Evolutionary conservation across 2,329 filamentous ascomycete genomes (phyloP).

Genomic region (Aspergillus calidoustus): DNA sequence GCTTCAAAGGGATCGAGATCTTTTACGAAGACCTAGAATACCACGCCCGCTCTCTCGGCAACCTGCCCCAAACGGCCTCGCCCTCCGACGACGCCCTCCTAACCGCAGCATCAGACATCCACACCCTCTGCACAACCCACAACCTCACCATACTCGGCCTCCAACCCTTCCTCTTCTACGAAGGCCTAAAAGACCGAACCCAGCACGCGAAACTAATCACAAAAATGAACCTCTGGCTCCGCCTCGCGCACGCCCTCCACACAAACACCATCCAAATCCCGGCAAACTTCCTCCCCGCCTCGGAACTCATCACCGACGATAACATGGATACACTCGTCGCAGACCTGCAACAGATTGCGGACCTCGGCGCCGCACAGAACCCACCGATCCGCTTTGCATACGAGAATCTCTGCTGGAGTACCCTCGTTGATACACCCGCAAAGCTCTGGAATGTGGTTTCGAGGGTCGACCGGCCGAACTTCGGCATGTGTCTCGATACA

Average conservation of each 20-base stretch:
- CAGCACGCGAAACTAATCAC: conserved; percentile 64
- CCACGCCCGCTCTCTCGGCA: conserved; percentile 29
- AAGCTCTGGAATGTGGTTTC: conserved; percentile 69
- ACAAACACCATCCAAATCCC: conserved; percentile 78
- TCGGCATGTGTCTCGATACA: conserved; percentile 76
- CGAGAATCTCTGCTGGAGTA: conserved; percentile 75
- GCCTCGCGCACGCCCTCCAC: conserved; percentile 64
- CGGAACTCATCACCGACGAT: conserved; percentile 43
- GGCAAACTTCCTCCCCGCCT: conserved; percentile 64
- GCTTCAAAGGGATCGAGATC: conserved; percentile 41
- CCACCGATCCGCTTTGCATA: conserved; percentile 67
- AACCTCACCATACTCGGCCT: conserved; percentile 56
- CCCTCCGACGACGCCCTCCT: conserved; percentile 24
- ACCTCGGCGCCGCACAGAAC: conserved; percentile 63
- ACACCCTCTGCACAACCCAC: conserved; percentile 48
- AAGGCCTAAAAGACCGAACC: conserved; percentile 69
- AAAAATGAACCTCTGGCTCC: conserved; percentile 69
- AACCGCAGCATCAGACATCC: conserved; percentile 47
- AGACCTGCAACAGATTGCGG: conserved; percentile 69
- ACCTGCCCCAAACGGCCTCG: neutral
- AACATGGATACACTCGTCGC: conserved; percentile 61
- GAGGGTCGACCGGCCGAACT: conserved; percentile 69
- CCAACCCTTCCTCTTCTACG: conserved; percentile 79
- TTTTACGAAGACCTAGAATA: conserved; percentile 41
- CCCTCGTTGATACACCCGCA: conserved; percentile 72